Evolutionary conservation across 345 rosid genomes (phyloP), one percentile per base, ranked within the genome.

Genomic region (Melaleuca alternifolia): DNA sequence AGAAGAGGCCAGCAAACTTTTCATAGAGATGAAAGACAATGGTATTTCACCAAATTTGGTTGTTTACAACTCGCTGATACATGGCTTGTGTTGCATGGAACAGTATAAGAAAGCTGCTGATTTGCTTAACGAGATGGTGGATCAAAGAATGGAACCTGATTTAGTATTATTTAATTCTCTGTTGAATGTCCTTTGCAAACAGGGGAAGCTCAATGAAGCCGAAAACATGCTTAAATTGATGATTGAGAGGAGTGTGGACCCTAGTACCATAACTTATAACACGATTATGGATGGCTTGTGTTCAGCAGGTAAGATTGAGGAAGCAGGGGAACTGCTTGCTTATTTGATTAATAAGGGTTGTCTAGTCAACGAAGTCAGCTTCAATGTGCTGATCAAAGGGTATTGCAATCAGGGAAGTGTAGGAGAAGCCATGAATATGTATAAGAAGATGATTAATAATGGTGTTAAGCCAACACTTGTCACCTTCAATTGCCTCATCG

Each of bases 1-100:
- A 12, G 88, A 86, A 10, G 89, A 89, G 89, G 90, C 93, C 5
- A 84, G 87, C 59, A 88, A 90, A 85, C 48, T 91, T 84, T 89
- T 90, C 65, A 28, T 62, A 87, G 86, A 87, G 62, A 91, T 91
- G 93, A 88, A 85, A 75, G 86, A 33, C 37, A 8, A 50, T 16
- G 85, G 89, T 21, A 88, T 89, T 84, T 65, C 26, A 51, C 89
- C 92, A 2, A 62, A 89, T 89, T 90, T 88, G 6, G 85, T 85
- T 54, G 75, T 75, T 30, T 90, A 83, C 84, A 79, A 33, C 87
- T 84, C 88, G 5, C 61, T 89, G 30, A 61, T 89, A 33, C 82
- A 84, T 16, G 89, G 92, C 57, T 83, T 92, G 41, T 92, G 90
- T 84, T 50, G 11, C 54, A n/a, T 3, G n/a, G 87, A 85, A 53